These are phyloP conservation scores for Dipteronia dyeriana DNA, from an alignment of 345 rosid genomes.

Conservation along the genomic window DNA sequence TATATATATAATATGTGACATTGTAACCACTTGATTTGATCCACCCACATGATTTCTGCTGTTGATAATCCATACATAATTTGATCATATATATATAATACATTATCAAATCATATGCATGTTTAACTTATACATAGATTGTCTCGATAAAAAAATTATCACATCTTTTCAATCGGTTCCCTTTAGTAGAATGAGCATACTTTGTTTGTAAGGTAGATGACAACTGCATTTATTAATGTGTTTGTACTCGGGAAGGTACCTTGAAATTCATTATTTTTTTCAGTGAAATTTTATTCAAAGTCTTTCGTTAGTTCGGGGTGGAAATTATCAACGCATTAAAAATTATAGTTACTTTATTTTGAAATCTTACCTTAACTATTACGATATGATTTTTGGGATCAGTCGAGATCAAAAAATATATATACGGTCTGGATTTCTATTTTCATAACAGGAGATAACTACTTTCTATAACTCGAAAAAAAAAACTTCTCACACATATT, in stretches of 20 bases:
- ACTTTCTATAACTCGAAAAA: too few species aligned
- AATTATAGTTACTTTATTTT: too few species aligned
- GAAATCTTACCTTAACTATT: too few species aligned
- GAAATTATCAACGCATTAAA: too few species aligned
- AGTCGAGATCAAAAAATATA: too few species aligned
- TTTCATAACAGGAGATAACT: too few species aligned
- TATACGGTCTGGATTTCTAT: too few species aligned
- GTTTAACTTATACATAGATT: background rate
- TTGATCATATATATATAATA: too few species aligned
- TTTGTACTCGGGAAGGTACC: background rate
- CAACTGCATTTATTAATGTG: background rate
- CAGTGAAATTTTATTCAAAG: background rate
- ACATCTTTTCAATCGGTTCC: background rate
- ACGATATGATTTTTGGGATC: too few species aligned
- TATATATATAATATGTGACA: constrained; percentile 14
- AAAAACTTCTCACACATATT: too few species aligned
- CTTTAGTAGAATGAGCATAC: background rate
- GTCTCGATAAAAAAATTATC: background rate
- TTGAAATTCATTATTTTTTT: background rate
- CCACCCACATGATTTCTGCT: constrained; percentile 15
- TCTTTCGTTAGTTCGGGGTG: too few species aligned
- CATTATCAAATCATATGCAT: background rate
- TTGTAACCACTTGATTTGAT: constrained; percentile 30
- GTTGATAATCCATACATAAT: constrained; percentile 5
- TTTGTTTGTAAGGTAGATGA: background rate